Conservation (phyloP, 495 filamentous ascomycete genomes). For the Sporormia fimetaria region DNA sequence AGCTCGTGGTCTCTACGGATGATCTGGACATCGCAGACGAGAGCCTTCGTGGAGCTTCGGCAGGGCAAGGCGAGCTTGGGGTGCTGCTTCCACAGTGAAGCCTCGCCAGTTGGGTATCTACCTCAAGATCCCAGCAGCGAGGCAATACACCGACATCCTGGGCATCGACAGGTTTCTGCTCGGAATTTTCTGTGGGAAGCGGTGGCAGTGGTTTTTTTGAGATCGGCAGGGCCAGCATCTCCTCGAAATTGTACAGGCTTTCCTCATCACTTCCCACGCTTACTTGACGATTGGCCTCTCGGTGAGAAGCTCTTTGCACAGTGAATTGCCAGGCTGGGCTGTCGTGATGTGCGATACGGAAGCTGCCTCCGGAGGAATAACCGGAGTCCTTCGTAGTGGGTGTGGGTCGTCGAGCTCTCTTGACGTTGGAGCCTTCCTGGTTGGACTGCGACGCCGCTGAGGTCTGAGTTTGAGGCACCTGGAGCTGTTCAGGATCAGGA, state of each 20-base stretch:
- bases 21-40: conserved; percentile 10
- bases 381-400: conserved; percentile 24
- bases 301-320: too few relatives aligned
- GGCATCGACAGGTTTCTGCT: too few relatives aligned
- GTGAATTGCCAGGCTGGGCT: conserved; percentile 1
- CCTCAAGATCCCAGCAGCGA: neutral
- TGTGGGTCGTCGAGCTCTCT: conserved; percentile 7
- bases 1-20: conserved; percentile 11
- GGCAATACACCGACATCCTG: conserved; percentile 1
- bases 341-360: conserved; percentile 6
- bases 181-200: conserved; percentile 3
- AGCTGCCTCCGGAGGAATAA: conserved; percentile 24
- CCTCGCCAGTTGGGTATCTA: neutral
- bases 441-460: neutral
- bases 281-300: too few relatives aligned
- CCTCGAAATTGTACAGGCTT: conserved; percentile 29
- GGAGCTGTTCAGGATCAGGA: neutral
- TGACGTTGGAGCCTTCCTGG: neutral
- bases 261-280: too few relatives aligned
- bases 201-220: conserved; percentile 18
- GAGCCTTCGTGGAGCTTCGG: conserved; percentile 5
- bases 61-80: neutral
- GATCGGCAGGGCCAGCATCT: conserved; percentile 20
- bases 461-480: neutral
- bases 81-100: neutral